These are phyloP conservation scores for Pyrenochaeta sp. DNA, from an alignment of 2,329 filamentous ascomycete species.

Conservation along the genomic window DNA sequence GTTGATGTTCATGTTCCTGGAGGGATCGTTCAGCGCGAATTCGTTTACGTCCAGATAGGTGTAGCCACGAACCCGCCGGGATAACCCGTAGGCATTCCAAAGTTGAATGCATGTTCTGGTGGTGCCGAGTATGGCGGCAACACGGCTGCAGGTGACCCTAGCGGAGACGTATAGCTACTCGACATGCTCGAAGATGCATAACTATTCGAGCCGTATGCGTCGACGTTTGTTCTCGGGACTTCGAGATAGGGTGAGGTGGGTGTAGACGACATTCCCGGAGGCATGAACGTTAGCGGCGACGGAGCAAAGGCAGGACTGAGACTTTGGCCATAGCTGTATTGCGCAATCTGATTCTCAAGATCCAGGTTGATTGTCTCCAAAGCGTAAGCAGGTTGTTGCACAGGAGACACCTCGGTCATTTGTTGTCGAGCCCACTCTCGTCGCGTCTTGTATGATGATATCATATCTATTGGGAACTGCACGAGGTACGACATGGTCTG, in stretches of 20 bases:
- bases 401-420: slow-evolving; percentile 38
- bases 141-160: slow-evolving; percentile 47
- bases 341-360: slow-evolving; percentile 51
- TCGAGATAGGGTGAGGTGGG: slow-evolving; percentile 56
- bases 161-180: slow-evolving; percentile 48
- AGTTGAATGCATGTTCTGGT: slow-evolving; percentile 53
- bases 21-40: slow-evolving; percentile 51
- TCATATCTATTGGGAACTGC: slow-evolving; percentile 56
- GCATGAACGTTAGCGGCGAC: slow-evolving; percentile 53
- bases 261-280: slow-evolving; percentile 42
- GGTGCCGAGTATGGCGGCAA: slow-evolving; percentile 45
- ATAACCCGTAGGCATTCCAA: slow-evolving; percentile 51
- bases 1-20: slow-evolving; percentile 51
- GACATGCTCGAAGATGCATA: slow-evolving; percentile 40
- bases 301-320: slow-evolving; percentile 61
- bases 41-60: slow-evolving; percentile 54
- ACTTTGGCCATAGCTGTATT: slow-evolving; percentile 53
- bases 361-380: slow-evolving; percentile 52
- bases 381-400: slow-evolving; percentile 48
- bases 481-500: slow-evolving; percentile 57
- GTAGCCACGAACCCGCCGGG: slow-evolving; percentile 55
- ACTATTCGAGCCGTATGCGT: slow-evolving; percentile 39
- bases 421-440: slow-evolving; percentile 52
- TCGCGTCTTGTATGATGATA: slow-evolving; percentile 52
- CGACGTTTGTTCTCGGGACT: slow-evolving; percentile 51